Base-by-base conservation (phyloP, 805 yeast species). In the Zygotorulaspora chibaensis region DNA sequence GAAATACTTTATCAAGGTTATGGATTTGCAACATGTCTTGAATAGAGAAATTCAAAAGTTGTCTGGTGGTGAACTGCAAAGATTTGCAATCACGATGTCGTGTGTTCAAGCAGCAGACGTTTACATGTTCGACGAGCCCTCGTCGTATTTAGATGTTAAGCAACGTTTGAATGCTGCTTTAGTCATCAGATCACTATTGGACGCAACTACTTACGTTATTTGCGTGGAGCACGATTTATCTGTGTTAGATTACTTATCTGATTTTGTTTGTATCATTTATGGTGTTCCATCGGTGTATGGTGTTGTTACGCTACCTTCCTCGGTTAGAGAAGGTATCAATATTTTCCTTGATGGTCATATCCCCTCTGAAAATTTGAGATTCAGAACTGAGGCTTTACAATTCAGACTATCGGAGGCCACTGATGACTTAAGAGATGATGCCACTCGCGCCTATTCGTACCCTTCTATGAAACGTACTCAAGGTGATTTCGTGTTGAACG, bases 261-360 rank as follows among this genome's bases (percentile, higher is more conserved):
- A 93, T 73, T 93, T 84, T 58, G 89, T 93, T 47, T 93, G 99
- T 80, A 93, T 93, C 59, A 72, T 93, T 47, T 93, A 93, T 66
- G 99, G 99, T 75, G 95, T 88, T 42, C 96, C 99, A 42, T 91
- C 98, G 7, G 96, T 93, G 36, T 93, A 93, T 66, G 99, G 99
- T 76, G 98, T 93, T 53, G 99, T 93, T 41, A 88, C 97, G 18
- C 75, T 93, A 67, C 99, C 99, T 43, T 72, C 96, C 0, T 87
- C 96, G 4, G 99, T 93, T 27, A 86, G 99, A 71, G 99, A 93
- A 77, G 99, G 99, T 74, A 93, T 93, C 68, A 93, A 93, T 69
- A 93, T 93, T 66, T 93, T 93, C 81, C 76, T 93, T 65, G 99
- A 93, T 66, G 99, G 99, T 74, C 91, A 88, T 68, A 88, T 93